Conservation (phyloP, 78 protist genomes). For the Thecamonas trahens region DNA sequence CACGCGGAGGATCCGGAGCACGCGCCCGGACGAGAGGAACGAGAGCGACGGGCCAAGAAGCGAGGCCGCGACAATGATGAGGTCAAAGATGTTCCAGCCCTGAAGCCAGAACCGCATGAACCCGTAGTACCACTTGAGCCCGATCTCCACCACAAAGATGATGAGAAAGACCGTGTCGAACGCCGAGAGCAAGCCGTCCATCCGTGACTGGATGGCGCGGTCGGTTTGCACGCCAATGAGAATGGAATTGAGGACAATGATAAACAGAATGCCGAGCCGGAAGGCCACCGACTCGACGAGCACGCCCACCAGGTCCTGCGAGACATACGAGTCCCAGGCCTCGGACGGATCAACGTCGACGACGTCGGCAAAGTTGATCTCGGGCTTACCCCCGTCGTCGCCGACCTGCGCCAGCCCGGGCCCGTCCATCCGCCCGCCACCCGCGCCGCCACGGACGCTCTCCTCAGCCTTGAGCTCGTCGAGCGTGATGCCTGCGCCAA, state of each 20-base stretch:
- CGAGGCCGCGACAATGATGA: slow-evolving; percentile 6
- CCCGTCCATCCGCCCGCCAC: no score
- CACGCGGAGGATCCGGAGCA: slow-evolving; percentile 20
- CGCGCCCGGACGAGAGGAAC: slow-evolving; percentile 1
- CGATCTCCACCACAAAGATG: slow-evolving; percentile 19
- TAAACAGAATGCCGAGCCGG: neutral
- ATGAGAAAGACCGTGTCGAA: slow-evolving; percentile 1
- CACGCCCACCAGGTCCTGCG: neutral
- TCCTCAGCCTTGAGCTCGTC: no score
- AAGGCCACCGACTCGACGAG: neutral
- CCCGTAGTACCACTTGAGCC: neutral
- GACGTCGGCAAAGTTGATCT: neutral
- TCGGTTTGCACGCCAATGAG: neutral
- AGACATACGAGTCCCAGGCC: neutral
- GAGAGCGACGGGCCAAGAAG: neutral
- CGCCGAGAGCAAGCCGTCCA: neutral
- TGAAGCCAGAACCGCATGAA: neutral
- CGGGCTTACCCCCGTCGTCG: neutral
- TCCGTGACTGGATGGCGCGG: neutral
- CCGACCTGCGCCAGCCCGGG: no score
- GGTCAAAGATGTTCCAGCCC: slow-evolving; percentile 18
- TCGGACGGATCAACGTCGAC: neutral
- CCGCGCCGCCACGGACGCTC: no score
- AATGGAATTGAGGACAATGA: neutral
- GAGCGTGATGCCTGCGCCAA: no score